phyloP scores from a whole-genome alignment of 768 basidiomycete genomes.

The Mycena alexandri region DNA sequence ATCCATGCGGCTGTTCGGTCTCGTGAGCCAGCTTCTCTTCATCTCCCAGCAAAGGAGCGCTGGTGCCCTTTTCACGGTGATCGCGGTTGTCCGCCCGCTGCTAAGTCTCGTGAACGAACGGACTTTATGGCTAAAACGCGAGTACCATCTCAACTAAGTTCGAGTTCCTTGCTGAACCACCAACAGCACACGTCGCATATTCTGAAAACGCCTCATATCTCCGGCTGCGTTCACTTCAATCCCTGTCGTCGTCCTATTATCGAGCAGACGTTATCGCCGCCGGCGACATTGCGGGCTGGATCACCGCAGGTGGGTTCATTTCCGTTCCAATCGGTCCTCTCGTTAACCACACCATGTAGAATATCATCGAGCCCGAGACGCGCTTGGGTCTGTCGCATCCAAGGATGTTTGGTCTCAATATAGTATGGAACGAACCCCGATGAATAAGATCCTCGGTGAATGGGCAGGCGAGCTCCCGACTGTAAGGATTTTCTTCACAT shows the following conservation, averaged over 20 bases:
- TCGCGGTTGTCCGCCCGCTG: conserved; percentile 23
- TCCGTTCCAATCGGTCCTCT: not conserved
- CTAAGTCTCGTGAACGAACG: not conserved
- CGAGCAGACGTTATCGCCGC: conserved; percentile 29
- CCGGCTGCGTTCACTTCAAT: conserved; percentile 8
- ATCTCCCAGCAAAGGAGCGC: conserved; percentile 24
- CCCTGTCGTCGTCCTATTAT: conserved; percentile 6
- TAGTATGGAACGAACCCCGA: conserved; percentile 5
- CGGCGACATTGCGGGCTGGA: conserved; percentile 31
- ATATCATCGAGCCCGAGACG: conserved; percentile 23
- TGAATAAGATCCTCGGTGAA: not conserved
- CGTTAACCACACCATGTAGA: conserved; percentile 12
- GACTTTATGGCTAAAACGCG: conserved; percentile 26
- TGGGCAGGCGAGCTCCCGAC: conserved; percentile 29
- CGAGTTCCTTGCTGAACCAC: not conserved
- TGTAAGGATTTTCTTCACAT: not conserved
- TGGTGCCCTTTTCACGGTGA: conserved; percentile 9
- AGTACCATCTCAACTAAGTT: not conserved
- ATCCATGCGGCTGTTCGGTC: conserved; percentile 10
- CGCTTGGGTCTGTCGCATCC: conserved; percentile 2
- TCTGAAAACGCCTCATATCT: conserved; percentile 27
- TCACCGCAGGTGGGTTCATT: conserved; percentile 20
- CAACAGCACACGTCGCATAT: conserved; percentile 29
- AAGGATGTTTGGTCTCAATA: conserved; percentile 22
- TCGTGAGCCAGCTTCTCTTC: conserved; percentile 20